phyloP scores from a whole-genome alignment of 805 yeast species.

The Ogataea corticis region DNA sequence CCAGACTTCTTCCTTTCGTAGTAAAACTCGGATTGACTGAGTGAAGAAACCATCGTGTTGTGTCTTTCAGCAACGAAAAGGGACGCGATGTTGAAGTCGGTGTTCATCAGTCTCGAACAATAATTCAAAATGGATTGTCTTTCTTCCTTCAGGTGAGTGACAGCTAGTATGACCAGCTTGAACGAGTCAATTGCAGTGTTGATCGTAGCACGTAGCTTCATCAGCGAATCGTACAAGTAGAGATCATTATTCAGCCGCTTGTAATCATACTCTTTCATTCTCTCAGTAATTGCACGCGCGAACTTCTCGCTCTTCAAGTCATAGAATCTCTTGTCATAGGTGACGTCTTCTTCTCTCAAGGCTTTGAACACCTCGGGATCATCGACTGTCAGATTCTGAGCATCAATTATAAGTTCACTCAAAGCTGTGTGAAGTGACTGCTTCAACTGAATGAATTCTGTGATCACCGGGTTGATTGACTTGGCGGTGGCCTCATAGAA shows the following conservation, averaged over 20 bases:
- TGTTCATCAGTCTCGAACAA: slow-evolving; percentile 77
- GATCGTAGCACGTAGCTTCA: slow-evolving; percentile 40
- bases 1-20: slow-evolving; percentile 40
- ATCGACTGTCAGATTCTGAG: slow-evolving; percentile 66
- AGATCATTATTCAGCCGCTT: slow-evolving; percentile 37
- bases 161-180: slow-evolving; percentile 39
- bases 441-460: slow-evolving; percentile 75
- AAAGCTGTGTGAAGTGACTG: slow-evolving; percentile 68
- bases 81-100: slow-evolving; percentile 60
- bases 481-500: slow-evolving; percentile 37
- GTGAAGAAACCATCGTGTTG: slow-evolving; percentile 34
- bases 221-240: slow-evolving; percentile 27
- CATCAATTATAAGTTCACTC: slow-evolving; percentile 59
- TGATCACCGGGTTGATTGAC: slow-evolving; percentile 44
- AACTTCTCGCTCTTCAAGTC: slow-evolving; percentile 48
- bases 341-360: slow-evolving; percentile 54
- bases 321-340: slow-evolving; percentile 40
- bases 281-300: slow-evolving; percentile 46
- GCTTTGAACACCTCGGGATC: slow-evolving; percentile 77
- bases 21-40: slow-evolving; percentile 30
- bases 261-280: slow-evolving; percentile 41
- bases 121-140: slow-evolving; percentile 69
- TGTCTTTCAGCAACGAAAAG: slow-evolving; percentile 49
- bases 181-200: slow-evolving; percentile 37
- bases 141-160: slow-evolving; percentile 65